Conservation (phyloP, 169 alveolate species). For the Perkinsus chesapeaki region DNA sequence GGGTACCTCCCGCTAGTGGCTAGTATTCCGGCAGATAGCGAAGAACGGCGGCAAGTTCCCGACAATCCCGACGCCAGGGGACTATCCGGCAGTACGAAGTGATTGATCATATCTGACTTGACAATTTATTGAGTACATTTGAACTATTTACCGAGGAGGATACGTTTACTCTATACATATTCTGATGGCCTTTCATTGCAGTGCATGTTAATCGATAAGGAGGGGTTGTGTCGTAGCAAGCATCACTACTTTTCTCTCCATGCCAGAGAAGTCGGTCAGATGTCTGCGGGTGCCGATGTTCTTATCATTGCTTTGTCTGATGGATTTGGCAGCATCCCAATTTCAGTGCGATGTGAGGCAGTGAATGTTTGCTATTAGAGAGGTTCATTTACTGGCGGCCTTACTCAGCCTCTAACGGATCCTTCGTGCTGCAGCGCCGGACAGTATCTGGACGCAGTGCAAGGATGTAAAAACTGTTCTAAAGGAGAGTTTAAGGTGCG, state of each 20-base stretch:
- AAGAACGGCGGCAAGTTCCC: background rate
- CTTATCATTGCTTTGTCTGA: background rate
- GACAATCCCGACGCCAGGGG: background rate
- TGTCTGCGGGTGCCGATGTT: no score
- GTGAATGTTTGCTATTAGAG: background rate
- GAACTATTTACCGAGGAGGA: no score
- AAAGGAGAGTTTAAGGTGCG: background rate
- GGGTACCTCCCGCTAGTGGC: background rate
- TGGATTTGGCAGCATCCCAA: background rate
- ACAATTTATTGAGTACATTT: background rate
- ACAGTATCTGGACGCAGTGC: background rate
- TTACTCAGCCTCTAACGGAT: background rate
- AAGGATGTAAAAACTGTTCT: background rate
- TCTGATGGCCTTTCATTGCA: no score
- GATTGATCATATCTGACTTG: background rate
- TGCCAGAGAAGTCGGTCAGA: no score
- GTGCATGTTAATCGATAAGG: background rate
- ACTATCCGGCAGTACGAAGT: background rate
- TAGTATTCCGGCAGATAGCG: background rate
- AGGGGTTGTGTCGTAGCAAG: background rate
- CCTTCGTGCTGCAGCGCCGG: background rate
- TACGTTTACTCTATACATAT: no score
- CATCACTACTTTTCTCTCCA: no score
- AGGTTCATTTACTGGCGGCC: background rate
- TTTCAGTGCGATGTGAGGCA: background rate